phyloP scores from a whole-genome alignment of 78 protist species.

The Polysphondylium violaceum region DNA sequence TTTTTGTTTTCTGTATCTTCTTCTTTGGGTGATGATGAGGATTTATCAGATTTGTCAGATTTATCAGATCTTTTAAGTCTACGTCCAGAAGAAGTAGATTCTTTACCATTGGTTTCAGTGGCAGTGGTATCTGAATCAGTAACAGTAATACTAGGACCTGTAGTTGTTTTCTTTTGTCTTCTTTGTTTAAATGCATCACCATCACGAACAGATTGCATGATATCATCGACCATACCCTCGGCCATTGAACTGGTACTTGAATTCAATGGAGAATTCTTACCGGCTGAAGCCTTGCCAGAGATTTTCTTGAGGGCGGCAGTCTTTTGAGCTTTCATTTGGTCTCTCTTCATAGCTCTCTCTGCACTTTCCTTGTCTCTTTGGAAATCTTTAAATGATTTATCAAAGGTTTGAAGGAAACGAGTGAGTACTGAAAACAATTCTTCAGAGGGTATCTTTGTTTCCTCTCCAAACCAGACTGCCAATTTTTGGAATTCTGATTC shows the following conservation, averaged over 20 bases:
- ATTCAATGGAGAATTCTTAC: not conserved
- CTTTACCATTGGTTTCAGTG: not conserved
- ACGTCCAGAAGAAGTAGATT: not conserved
- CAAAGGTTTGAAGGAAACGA: conserved; percentile 38
- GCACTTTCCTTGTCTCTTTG: conserved; percentile 55
- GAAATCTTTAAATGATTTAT: conserved; percentile 35
- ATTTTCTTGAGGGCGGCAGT: conserved; percentile 2
- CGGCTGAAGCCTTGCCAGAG: not conserved
- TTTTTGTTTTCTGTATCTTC: not conserved
- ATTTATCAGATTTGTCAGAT: not conserved
- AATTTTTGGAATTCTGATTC: conserved; percentile 19
- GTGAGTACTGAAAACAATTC: conserved; percentile 32
- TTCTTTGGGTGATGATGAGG: not conserved
- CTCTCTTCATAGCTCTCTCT: conserved; percentile 59
- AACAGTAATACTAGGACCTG: not conserved
- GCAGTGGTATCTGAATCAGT: not conserved
- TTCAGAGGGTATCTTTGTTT: conserved; percentile 61
- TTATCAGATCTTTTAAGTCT: not conserved
- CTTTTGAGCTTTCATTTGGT: conserved; percentile 44
- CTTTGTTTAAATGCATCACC: conserved; percentile 74
- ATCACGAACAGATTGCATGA: conserved; percentile 58
- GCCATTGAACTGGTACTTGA: not conserved
- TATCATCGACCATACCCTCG: conserved; percentile 65
- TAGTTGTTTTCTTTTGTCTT: conserved; percentile 27
- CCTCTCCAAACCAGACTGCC: conserved; percentile 60